A percentile compares a stretch with the other conserved stretches of the same genome.
phyloP scores from a whole-genome alignment of 768 basidiomycete genomes.

The Pholiota conissans region DNA sequence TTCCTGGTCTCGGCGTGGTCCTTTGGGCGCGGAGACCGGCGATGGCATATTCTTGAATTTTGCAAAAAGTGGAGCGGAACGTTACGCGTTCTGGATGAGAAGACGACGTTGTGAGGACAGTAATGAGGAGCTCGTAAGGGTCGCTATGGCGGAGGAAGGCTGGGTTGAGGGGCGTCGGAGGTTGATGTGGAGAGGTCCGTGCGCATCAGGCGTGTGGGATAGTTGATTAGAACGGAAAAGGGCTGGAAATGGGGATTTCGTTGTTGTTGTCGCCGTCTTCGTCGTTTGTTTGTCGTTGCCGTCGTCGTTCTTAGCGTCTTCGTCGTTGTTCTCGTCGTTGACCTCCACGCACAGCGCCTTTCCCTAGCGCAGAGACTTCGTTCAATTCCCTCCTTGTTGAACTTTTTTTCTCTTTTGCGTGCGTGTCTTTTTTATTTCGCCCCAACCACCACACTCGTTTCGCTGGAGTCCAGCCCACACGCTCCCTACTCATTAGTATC shows the following conservation, averaged over 20 bases:
- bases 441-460: conserved; percentile 49
- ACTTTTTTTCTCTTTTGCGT: conserved; percentile 36
- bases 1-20: too few relatives aligned
- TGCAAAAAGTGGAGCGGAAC: too few relatives aligned
- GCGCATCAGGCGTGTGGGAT: conserved; percentile 12
- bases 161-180: background rate
- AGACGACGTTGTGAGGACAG: background rate
- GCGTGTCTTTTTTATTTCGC: conserved; percentile 39
- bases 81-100: too few relatives aligned
- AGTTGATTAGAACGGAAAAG: conserved; percentile 10
- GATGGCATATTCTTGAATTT: too few relatives aligned
- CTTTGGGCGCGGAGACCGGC: too few relatives aligned
- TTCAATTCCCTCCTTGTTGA: conserved; percentile 36
- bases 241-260: conserved; percentile 19
- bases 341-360: conserved; percentile 28
- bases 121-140: background rate
- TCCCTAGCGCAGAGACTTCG: conserved; percentile 30
- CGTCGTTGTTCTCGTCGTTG: conserved; percentile 34
- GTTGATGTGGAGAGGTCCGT: conserved; percentile 3
- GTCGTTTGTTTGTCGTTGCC: conserved; percentile 26
- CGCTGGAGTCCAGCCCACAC: conserved; percentile 36
- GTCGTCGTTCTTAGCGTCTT: conserved; percentile 24
- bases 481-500: conserved; percentile 59
- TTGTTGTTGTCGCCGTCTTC: conserved; percentile 24
- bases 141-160: background rate